Percentiles rank a stretch among this genome's conserved stretches.
Evolutionary conservation across 192 early-diverging fungal genomes (phyloP).

Genomic region (Phycomyces blakesleeanus): DNA sequence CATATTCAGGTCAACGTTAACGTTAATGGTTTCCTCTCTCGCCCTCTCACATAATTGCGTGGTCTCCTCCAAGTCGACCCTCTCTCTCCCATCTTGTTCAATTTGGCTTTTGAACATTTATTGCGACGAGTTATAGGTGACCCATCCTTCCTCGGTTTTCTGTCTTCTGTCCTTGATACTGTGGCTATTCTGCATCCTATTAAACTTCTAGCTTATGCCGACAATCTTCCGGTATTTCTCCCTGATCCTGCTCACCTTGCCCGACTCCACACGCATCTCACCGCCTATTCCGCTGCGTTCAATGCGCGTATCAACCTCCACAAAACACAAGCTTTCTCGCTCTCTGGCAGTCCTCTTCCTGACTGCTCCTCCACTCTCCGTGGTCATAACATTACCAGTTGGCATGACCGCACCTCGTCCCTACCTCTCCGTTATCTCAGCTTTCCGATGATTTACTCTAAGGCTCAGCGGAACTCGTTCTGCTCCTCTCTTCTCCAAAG

Average conservation of each 20-base stretch:
- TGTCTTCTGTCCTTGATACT: neutral
- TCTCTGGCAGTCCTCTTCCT: neutral
- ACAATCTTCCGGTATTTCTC: constrained; percentile 16
- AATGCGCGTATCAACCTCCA: constrained; percentile 24
- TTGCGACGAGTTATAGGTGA: no score
- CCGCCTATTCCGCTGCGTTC: neutral
- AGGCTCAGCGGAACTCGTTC: neutral
- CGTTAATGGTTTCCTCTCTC: no score
- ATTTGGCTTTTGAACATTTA: neutral
- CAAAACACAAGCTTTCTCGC: constrained; percentile 19
- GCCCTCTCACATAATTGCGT: no score
- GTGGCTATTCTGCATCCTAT: neutral
- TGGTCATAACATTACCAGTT: neutral
- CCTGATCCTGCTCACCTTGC: constrained; percentile 1
- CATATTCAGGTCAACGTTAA: no score
- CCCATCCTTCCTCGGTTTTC: neutral
- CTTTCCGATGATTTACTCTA: neutral
- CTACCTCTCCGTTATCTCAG: neutral
- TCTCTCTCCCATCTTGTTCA: neutral
- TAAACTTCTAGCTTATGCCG: constrained; percentile 14
- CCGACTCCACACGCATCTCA: neutral
- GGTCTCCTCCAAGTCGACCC: no score
- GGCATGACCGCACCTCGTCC: constrained; percentile 1
- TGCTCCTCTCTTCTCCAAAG: constrained; percentile 1
- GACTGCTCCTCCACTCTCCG: neutral